Conservation (phyloP, 2,329 filamentous ascomycete species). For the Diaporthe velutina region DNA sequence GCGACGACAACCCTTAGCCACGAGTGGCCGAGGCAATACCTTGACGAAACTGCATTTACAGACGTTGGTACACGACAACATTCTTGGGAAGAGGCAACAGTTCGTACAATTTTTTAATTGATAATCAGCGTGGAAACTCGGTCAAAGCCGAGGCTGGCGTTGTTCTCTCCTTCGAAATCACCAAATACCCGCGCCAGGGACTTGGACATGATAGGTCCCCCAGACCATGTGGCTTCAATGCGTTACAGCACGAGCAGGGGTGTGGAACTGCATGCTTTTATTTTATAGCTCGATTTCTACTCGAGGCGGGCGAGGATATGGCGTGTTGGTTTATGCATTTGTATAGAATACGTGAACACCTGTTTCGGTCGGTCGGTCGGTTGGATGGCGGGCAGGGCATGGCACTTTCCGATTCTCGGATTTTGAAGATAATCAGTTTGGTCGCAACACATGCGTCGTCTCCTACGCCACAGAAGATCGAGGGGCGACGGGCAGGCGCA, state of each 20-base stretch:
- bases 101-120: conserved; percentile 35
- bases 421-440: conserved; percentile 13
- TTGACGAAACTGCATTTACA: conserved; percentile 25
- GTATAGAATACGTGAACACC: conserved; percentile 10
- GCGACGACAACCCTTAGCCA: conserved; percentile 3
- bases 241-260: not conserved
- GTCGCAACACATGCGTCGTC: not conserved
- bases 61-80: conserved; percentile 12
- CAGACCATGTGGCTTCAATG: not conserved
- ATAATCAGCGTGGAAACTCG: conserved; percentile 35
- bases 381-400: conserved; percentile 8
- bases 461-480: not conserved
- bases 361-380: not conserved
- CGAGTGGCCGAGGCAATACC: not conserved
- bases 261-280: not conserved
- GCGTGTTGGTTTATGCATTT: conserved; percentile 24
- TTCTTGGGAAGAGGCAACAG: not conserved
- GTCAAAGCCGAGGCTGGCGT: conserved; percentile 30
- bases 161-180: conserved; percentile 29
- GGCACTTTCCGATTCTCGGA: conserved; percentile 14
- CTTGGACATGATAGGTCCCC: conserved; percentile 3
- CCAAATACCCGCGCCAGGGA: not conserved
- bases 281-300: not conserved
- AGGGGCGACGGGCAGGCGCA: not conserved
- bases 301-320: not conserved